Base-by-base conservation (phyloP, 1,139 yeast genomes). In the Zygoascus meyerae region DNA sequence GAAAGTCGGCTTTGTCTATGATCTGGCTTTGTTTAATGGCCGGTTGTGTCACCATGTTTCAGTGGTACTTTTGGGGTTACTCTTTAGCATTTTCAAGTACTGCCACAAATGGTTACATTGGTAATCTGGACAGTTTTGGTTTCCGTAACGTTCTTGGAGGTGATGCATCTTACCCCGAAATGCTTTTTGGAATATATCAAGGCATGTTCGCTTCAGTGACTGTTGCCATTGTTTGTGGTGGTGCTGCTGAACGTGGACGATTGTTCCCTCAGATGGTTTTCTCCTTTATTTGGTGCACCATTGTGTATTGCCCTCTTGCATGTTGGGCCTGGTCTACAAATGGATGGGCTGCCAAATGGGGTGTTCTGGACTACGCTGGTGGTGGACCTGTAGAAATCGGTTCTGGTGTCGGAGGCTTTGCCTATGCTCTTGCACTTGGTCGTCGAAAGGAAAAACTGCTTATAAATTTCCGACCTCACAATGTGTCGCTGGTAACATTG, bases 11-110 rank as follows among this genome's bases (percentile, higher is more conserved):
- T 0, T 72, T 90, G 45, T 84, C 95, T 17, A 78, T 89, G 79
- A 82, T 92, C 46, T 89, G 95, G 87, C 80, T 83, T 14, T 80
- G 80, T 11, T 65, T 87, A 45, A 78, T 84, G 77, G 78, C 90
- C 5, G 80, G 86, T 12, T 75, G 83, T 55, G 81, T 90, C n/a
- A 90, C 87, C 2, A 73, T 80, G 46, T 78, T 87, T 62, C 96
- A 87, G 64, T 92, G 97, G 97, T 92, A 89, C 66, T 87, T 92
- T 62, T 92, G 97, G 97, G 97, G 97, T 18, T 92, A 86, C 64
- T 86, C 96, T 0, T 69, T 92, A 42, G 95, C 97, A 2, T 89
- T 92, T 60, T 81, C 92, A 0, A 61, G 73, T 12, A 77, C 84
- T 0, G 87, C 95, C 2, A 42, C 81, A 34, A 87, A 89, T 65